Percentiles rank a stretch among this genome's conserved stretches.
Evolutionary conservation across 2,329 filamentous ascomycete genomes (phyloP).

Genomic region (Diplodia corticola): DNA sequence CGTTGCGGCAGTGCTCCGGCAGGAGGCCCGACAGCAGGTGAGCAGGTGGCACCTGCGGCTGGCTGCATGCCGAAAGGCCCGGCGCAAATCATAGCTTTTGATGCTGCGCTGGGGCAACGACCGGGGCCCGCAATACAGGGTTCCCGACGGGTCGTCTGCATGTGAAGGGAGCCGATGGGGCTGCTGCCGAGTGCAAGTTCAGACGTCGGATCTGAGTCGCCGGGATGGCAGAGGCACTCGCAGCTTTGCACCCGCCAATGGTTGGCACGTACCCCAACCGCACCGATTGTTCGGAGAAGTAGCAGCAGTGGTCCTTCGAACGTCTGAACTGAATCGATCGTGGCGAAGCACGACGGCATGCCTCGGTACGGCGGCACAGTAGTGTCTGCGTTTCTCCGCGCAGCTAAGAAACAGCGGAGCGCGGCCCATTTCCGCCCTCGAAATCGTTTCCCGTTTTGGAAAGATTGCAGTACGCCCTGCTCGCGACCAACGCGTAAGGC

Average conservation of each 20-base stretch:
- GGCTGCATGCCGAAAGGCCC: neutral
- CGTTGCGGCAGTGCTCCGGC: neutral
- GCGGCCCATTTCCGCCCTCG: neutral
- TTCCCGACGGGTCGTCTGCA: neutral
- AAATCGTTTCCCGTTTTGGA: neutral
- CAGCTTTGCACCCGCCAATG: neutral
- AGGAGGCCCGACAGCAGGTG: neutral
- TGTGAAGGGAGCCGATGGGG: neutral
- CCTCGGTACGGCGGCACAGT: neutral
- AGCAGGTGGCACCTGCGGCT: neutral
- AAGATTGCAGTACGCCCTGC: constrained; percentile 3
- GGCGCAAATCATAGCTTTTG: neutral
- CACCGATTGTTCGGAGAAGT: neutral
- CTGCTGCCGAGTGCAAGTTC: neutral
- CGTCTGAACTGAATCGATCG: constrained; percentile 19
- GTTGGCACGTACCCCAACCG: neutral
- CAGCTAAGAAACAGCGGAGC: neutral
- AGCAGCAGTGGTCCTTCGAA: neutral
- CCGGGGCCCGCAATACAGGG: neutral
- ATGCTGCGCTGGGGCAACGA: neutral
- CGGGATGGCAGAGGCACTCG: neutral
- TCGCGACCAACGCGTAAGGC: constrained; percentile 1
- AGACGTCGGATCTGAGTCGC: constrained; percentile 18
- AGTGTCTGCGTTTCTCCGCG: neutral
- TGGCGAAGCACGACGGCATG: neutral